phyloP scores from a whole-genome alignment of 306 rosid species.

The Vicia villosa region DNA sequence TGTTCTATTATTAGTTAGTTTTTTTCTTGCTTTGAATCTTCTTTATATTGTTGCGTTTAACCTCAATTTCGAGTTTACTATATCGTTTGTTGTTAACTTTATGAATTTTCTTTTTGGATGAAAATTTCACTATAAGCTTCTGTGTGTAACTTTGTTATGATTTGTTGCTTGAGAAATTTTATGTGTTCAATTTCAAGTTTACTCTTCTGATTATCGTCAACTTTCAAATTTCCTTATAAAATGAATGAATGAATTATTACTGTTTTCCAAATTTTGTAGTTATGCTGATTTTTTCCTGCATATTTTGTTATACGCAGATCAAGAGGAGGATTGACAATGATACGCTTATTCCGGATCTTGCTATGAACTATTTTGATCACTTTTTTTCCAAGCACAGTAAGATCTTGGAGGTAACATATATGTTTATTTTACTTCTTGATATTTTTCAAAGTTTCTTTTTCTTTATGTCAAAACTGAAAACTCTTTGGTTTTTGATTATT shows the following conservation, averaged over 20 bases:
- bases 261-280: neutral
- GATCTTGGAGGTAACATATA: neutral
- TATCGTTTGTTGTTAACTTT: neutral
- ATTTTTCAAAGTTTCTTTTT: neutral
- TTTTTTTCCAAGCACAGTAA: neutral
- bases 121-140: no score
- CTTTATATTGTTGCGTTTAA: neutral
- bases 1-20: no score
- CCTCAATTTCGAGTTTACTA: neutral
- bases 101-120: neutral
- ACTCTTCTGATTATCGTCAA: no score
- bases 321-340: neutral
- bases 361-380: slow-evolving; percentile 35
- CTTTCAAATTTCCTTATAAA: no score
- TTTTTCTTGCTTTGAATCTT: neutral
- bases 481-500: neutral
- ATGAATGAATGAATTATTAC: neutral
- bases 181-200: no score
- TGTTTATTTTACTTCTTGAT: neutral
- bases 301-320: slow-evolving; percentile 13
- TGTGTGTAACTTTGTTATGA: no score
- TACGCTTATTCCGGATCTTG: slow-evolving; percentile 23
- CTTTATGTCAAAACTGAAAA: no score
- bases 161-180: no score
- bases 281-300: slow-evolving; percentile 10